Base-by-base conservation (phyloP, 2,329 filamentous ascomycete genomes). In the Epichloe sp. region DNA sequence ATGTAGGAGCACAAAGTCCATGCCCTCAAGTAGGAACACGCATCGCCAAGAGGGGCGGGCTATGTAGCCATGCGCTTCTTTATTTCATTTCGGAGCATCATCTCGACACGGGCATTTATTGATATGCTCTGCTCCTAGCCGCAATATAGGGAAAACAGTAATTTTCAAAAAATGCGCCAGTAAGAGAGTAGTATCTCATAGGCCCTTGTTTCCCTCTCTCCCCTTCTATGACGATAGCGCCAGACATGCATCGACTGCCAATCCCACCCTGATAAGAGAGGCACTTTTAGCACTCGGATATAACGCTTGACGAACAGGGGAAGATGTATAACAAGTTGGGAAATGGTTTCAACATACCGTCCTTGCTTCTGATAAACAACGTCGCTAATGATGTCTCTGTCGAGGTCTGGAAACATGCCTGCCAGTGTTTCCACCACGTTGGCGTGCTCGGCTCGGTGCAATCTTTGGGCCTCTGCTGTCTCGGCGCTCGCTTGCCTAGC, bases 351-450 rank as follows among this genome's bases (percentile, higher is more conserved):
- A 50, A 78, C 86, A 71, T 67, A 91, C 88, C 88, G 81, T 64
- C 93, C 94, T 68, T 96, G 85, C 70, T 98, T 96, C 71, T 94
- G 82, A 65, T 91, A 83, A 26, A 98, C 93, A 41, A 98, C 93
- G 70, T 98, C 93, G 61, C 90, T 90, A 63, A 98, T 97, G 38
- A 98, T 79, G 47, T 98, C 94, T 61, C 82, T 81, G 66, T 98
- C 93, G 48, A 98, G 73, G 63, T 94, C 89, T 1, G 93, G 93
- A 65, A 98, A 98, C 93, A 98, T 98, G 59, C 88, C 86, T 46
- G 88, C 83, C 52, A 98, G 71, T 37, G 93, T 97, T 69, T 97
- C 93, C 3, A 97, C 91, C 7, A 98, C 83, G 59, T 89, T 91
- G 50, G 80, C 76, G 67, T 97, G 90, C 72, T 98, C 93, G 51